A percentile compares a stretch with the other conserved stretches of the same genome.
phyloP scores from a whole-genome alignment of 148 eudicot species.

The Rhododendron vialii region DNA sequence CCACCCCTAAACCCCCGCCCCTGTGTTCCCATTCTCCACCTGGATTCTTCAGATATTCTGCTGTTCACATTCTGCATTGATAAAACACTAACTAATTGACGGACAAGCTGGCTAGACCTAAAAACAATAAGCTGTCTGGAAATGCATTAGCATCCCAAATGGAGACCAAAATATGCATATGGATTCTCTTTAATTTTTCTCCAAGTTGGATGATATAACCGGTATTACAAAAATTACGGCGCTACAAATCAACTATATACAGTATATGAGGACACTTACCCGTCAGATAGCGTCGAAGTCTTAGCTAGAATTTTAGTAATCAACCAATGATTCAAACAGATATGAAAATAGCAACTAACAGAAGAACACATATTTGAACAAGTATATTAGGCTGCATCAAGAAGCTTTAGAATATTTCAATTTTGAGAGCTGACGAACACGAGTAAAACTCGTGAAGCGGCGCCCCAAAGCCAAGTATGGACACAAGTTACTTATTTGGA shows the following conservation, averaged over 20 bases:
- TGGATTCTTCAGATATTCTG: constrained; percentile 29
- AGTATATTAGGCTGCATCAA: neutral
- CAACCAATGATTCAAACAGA: neutral
- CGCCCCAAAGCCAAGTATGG: neutral
- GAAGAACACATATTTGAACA: neutral
- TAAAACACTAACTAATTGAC: neutral
- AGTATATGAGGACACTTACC: neutral
- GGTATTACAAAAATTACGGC: neutral
- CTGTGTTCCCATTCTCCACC: constrained; percentile 31
- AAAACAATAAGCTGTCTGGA: neutral
- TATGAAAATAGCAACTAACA: neutral
- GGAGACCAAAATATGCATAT: neutral
- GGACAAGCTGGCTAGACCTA: neutral
- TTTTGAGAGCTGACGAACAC: neutral
- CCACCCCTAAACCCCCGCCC: constrained; percentile 27
- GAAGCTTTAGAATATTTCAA: neutral
- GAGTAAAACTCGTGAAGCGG: neutral
- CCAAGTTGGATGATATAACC: neutral
- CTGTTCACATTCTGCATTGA: constrained; percentile 22
- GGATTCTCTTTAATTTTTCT: neutral
- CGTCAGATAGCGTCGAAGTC: neutral
- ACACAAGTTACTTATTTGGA: neutral
- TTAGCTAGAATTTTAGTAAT: neutral
- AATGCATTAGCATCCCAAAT: constrained; percentile 1
- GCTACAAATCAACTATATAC: neutral